Percentiles rank a stretch among this genome's conserved stretches.
These are phyloP conservation scores for Claviceps humidiphila DNA, from an alignment of 2,329 filamentous ascomycete genomes.

Conservation along the genomic window DNA sequence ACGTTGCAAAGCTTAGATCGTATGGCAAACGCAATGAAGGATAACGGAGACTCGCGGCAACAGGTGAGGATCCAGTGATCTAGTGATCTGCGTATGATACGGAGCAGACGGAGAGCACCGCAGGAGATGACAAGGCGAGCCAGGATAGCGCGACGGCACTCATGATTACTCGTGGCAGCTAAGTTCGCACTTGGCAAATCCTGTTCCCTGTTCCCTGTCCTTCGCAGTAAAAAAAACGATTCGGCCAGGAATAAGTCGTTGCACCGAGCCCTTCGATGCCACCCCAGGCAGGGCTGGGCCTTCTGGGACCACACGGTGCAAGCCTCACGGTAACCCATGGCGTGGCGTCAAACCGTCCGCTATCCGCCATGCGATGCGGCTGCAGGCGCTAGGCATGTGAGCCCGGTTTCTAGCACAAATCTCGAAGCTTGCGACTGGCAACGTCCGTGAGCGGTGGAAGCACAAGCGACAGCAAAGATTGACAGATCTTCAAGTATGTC, in stretches of 20 bases:
- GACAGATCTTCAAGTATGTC: not conserved
- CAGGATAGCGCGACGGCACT: not conserved
- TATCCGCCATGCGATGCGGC: not conserved
- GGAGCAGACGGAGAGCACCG: not conserved
- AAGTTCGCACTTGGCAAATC: not conserved
- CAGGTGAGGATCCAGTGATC: not conserved
- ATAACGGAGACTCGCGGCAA: not conserved
- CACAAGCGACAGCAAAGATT: not conserved
- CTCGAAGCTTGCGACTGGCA: slow-evolving; percentile 4
- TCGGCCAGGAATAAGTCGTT: slow-evolving; percentile 3
- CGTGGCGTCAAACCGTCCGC: slow-evolving; percentile 2
- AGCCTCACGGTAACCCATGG: slow-evolving; percentile 3
- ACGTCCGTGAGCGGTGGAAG: not conserved
- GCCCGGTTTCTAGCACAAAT: slow-evolving; percentile 1
- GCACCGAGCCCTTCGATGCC: slow-evolving; percentile 7
- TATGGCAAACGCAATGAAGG: not conserved
- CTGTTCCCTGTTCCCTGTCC: not conserved
- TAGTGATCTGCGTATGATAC: too few species aligned
- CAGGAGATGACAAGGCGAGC: slow-evolving; percentile 1
- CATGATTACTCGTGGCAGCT: too few species aligned
- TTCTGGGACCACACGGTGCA: slow-evolving; percentile 2
- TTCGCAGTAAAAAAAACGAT: slow-evolving; percentile 1
- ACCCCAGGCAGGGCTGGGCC: slow-evolving; percentile 8
- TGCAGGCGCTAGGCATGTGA: not conserved
- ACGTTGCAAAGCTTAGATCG: not conserved